Evolutionary conservation across 2,329 filamentous ascomycete genomes (phyloP).

Genomic region (Calcarisporium arbuscula): DNA sequence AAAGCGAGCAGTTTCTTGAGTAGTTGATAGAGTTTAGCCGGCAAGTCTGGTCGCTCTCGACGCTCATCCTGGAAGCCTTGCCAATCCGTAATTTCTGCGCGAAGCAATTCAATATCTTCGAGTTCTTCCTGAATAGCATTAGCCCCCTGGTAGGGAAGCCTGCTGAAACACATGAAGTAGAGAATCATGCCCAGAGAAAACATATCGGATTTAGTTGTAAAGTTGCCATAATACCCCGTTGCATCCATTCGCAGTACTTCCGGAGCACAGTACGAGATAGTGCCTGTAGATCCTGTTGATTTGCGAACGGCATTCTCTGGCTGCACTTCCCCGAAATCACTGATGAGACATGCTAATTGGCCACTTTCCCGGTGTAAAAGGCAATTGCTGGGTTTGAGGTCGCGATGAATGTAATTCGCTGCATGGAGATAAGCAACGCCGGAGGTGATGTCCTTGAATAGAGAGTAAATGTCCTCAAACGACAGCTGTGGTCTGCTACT

Average conservation of each 20-base stretch:
- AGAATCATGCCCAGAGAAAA: conserved; percentile 98
- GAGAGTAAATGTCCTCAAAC: conserved; percentile 92
- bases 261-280: conserved; percentile 94
- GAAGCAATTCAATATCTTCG: conserved; percentile 80
- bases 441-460: conserved; percentile 92
- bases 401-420: conserved; percentile 91
- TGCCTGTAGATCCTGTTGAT: conserved; percentile 89
- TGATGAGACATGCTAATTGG: conserved; percentile 76
- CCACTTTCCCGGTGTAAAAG: conserved; percentile 71
- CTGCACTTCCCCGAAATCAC: conserved; percentile 97
- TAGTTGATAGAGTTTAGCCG: conserved; percentile 77
- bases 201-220: conserved; percentile 96
- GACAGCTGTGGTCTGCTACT: conserved; percentile 40
- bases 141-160: conserved; percentile 77
- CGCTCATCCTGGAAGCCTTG: conserved; percentile 76
- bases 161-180: conserved; percentile 94
- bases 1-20: conserved; percentile 75
- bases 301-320: conserved; percentile 72
- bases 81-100: conserved; percentile 83
- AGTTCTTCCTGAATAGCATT: conserved; percentile 85
- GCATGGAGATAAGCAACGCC: conserved; percentile 84
- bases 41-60: conserved; percentile 71
- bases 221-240: conserved; percentile 76
- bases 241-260: conserved; percentile 73
- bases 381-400: conserved; percentile 95